Conservation (phyloP, 768 basidiomycete species). For the Tulasnella sp. region DNA sequence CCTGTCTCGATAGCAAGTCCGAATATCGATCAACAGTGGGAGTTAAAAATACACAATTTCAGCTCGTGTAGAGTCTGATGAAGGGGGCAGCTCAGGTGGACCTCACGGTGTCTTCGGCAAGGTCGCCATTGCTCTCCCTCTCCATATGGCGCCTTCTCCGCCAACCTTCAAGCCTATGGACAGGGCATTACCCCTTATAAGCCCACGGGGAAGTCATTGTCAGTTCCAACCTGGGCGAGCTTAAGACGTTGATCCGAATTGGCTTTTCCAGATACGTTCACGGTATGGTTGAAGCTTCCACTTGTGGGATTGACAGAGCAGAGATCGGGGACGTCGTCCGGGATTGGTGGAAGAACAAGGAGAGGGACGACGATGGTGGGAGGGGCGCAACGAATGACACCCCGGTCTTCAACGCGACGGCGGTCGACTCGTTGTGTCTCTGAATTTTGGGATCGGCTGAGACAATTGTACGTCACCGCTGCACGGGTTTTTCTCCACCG, state of each 20-base stretch:
- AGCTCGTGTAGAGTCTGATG: too few relatives aligned
- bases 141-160: slow-evolving; percentile 41
- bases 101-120: slow-evolving; percentile 42
- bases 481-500: too few relatives aligned
- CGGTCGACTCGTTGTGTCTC: slow-evolving; percentile 27
- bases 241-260: slow-evolving; percentile 36
- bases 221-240: slow-evolving; percentile 76
- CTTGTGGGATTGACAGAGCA: slow-evolving; percentile 31
- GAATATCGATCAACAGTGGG: too few relatives aligned
- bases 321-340: slow-evolving; percentile 52
- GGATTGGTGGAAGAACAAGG: slow-evolving; percentile 54
- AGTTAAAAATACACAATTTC: too few relatives aligned
- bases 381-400: slow-evolving; percentile 54
- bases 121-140: neutral
- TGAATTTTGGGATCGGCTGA: too few relatives aligned
- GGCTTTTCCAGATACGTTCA: neutral
- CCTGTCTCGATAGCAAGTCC: neutral
- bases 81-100: slow-evolving; percentile 79
- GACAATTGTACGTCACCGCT: too few relatives aligned
- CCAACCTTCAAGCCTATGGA: slow-evolving; percentile 44
- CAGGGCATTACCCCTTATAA: slow-evolving; percentile 75
- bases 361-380: slow-evolving; percentile 60
- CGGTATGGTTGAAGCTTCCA: slow-evolving; percentile 28
- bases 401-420: slow-evolving; percentile 36
- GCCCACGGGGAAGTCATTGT: slow-evolving; percentile 68